These are phyloP conservation scores for Ilyonectria destructans DNA, from an alignment of 2,329 filamentous ascomycete species.

Conservation along the genomic window DNA sequence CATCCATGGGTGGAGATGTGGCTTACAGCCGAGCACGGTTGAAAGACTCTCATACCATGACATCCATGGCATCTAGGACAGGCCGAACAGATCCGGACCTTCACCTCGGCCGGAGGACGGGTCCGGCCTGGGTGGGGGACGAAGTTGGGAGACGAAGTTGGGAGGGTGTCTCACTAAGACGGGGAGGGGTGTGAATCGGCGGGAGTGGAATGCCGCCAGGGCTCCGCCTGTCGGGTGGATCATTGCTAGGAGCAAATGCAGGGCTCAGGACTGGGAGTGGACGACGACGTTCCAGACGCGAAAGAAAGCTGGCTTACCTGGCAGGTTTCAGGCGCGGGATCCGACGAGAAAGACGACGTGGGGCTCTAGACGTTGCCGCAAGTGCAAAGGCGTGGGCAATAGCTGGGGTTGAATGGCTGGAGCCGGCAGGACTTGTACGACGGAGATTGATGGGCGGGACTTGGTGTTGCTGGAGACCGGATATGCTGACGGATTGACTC, in stretches of 20 bases:
- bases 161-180: constrained; percentile 27
- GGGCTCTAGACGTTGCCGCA: constrained; percentile 13
- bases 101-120: constrained; percentile 45
- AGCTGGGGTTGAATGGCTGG: constrained; percentile 11
- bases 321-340: constrained; percentile 34
- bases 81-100: constrained; percentile 49
- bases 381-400: constrained; percentile 2
- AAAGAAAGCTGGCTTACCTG: constrained; percentile 41
- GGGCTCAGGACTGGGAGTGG: constrained; percentile 26
- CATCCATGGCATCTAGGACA: constrained; percentile 23
- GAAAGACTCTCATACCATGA: constrained; percentile 36
- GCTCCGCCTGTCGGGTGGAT: constrained; percentile 42
- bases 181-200: constrained; percentile 38
- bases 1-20: constrained; percentile 33
- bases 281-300: constrained; percentile 31
- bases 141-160: constrained; percentile 31
- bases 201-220: constrained; percentile 45
- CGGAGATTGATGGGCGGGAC: constrained; percentile 39
- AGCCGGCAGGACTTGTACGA: constrained; percentile 19
- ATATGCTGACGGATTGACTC: constrained; percentile 19
- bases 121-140: constrained; percentile 42
- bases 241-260: constrained; percentile 32
- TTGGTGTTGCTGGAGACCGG: constrained; percentile 4
- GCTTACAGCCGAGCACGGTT: constrained; percentile 40
- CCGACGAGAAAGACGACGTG: constrained; percentile 38